Percentiles rank a stretch among this genome's conserved stretches.
Conservation (phyloP, 2,329 filamentous ascomycete species). For the Phyllosticta citrichinensis region DNA sequence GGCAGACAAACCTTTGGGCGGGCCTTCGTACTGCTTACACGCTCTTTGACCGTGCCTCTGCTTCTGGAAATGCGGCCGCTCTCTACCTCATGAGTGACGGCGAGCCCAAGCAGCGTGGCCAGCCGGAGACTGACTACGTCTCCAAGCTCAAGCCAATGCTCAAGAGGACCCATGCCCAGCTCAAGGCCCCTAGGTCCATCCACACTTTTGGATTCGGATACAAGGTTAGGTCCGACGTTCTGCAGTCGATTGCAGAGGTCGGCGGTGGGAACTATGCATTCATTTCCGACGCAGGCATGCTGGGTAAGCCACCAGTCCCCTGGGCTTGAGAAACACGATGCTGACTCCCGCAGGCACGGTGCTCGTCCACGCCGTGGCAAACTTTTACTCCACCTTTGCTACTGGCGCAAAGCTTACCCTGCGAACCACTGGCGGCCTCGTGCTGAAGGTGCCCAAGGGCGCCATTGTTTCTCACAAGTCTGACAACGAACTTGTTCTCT, state of each 20-base stretch:
- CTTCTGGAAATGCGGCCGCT: conserved; percentile 12
- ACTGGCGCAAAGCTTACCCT: conserved; percentile 33
- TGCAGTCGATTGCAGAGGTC: conserved; percentile 51
- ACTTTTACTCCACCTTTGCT: conserved; percentile 50
- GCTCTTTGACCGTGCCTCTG: not conserved
- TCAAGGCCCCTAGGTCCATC: conserved; percentile 16
- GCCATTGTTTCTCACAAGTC: conserved; percentile 16
- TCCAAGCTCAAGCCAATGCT: conserved; percentile 38
- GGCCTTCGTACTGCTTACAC: conserved; percentile 39
- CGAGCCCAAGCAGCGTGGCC: conserved; percentile 45
- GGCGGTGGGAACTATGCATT: conserved; percentile 50
- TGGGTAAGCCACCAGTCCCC: conserved; percentile 19
- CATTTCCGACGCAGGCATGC: conserved; percentile 53
- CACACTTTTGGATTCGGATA: conserved; percentile 49
- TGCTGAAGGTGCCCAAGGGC: conserved; percentile 16
- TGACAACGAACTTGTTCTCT: conserved; percentile 15
- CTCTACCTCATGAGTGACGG: conserved; percentile 40
- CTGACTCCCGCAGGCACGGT: conserved; percentile 38
- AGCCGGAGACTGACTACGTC: conserved; percentile 41
- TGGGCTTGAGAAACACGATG: not conserved
- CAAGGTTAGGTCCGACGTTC: conserved; percentile 39
- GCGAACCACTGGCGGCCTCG: not conserved
- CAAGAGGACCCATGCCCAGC: conserved; percentile 13
- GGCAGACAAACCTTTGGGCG: conserved; percentile 48
- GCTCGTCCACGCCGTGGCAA: conserved; percentile 52